Base-by-base conservation (phyloP, 148 eudicot genomes). In the Tetragonia tetragonoides region DNA sequence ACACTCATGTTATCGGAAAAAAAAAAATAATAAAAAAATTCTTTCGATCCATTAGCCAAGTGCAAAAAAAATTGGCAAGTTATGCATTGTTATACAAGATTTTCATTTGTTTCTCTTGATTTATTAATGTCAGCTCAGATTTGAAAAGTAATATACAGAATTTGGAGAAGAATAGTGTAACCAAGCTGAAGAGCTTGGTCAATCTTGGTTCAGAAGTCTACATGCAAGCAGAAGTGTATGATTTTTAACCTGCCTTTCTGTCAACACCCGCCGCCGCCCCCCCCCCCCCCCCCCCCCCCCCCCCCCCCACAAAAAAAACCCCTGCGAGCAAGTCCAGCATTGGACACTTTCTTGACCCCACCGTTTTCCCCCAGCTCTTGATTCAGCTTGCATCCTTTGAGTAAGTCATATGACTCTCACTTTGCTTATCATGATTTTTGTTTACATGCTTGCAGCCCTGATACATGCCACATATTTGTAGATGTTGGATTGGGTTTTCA, bases 151-250 rank as follows among this genome's bases (percentile, higher is more conserved):
- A 89, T 71, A 89, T 94, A 65, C 87, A 92, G 85, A 90, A 92
- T 72, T 75, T 95, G 85, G 91, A 95, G 85, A 91, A 88, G 84
- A 88, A 90, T 75, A 88, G 88, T 77, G 91, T 92, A 53, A 91
- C 90, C 70, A 88, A 82, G 78, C 81, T 95, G 75, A 89, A 86
- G 86, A 87, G 93, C 71, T 44, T 90, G 77, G 92, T 92, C 86
- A 92, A 92, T 88, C 87, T 94, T 72, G 98, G 97, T 61, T 92
- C 98, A 77, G 97, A 94, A 91, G 97, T 94, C 39, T 94, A 92
- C 68, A 83, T 83, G 87, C 95, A 92, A 86, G 97, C 98, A 1
- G 93, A 94, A 75, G 97, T 92, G 98, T 94, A 93, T 57, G 89
- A 17, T 67, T 41, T 41, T 51, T 63, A 23, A 7, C 5, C 51